Evolutionary conservation across 1,139 yeast species (phyloP).

Genomic region (Diutina mesorugosa): DNA sequence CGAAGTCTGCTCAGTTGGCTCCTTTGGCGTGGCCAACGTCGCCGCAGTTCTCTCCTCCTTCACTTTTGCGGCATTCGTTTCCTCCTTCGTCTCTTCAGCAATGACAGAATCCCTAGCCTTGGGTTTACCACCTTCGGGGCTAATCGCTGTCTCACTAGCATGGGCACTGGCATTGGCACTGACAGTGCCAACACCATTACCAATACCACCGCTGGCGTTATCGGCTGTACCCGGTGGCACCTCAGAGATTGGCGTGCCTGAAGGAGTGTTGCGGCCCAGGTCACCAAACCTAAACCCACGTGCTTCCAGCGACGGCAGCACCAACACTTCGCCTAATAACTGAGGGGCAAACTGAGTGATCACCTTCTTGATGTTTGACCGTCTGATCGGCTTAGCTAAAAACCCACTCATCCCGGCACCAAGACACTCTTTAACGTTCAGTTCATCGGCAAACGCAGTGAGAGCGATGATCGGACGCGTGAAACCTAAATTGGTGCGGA

Average conservation of each 20-base stretch:
- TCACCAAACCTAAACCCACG: neutral
- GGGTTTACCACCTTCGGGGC: no score
- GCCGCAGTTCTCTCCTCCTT: no score
- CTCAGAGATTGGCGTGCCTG: neutral
- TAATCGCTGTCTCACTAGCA: neutral
- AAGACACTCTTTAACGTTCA: slow-evolving; percentile 65
- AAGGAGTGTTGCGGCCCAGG: neutral
- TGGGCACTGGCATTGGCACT: neutral
- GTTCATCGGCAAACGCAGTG: slow-evolving; percentile 89
- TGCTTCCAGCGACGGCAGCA: neutral
- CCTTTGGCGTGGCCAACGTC: no score
- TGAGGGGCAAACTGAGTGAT: neutral
- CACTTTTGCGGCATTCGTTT: no score
- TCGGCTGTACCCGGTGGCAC: neutral
- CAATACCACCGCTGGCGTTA: neutral
- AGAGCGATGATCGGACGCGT: slow-evolving; percentile 77
- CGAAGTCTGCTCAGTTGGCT: no score
- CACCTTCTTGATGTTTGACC: neutral
- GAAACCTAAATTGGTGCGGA: slow-evolving; percentile 53
- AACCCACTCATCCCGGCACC: slow-evolving; percentile 84
- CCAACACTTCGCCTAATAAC: neutral
- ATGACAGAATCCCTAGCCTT: no score
- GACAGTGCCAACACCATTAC: neutral
- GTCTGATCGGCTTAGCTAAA: slow-evolving; percentile 64
- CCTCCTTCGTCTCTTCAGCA: no score